Conservation (phyloP, 2,329 filamentous ascomycete species). For the Talaromyces sp. region DNA sequence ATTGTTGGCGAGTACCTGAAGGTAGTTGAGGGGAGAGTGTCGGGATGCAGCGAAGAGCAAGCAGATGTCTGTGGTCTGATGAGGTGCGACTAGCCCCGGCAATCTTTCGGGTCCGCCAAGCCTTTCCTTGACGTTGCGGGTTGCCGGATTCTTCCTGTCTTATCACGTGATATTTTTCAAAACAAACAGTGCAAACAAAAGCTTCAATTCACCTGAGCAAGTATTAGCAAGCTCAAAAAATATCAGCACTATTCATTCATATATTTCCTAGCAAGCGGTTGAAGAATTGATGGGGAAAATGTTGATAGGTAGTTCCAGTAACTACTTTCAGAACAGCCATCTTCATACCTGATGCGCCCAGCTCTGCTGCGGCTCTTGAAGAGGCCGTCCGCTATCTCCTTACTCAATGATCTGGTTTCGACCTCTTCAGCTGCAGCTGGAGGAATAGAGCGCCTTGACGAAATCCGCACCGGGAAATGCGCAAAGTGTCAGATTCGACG, state of each 20-base stretch:
- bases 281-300: constrained; percentile 16
- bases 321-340: constrained; percentile 13
- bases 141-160: constrained; percentile 18
- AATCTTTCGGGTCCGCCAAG: constrained; percentile 19
- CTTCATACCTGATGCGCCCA: constrained; percentile 38
- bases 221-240: background rate
- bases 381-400: constrained; percentile 40
- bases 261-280: background rate
- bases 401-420: constrained; percentile 34
- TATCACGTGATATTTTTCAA: constrained; percentile 4
- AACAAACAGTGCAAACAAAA: constrained; percentile 17
- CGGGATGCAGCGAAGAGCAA: background rate
- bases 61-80: constrained; percentile 14
- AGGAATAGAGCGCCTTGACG: constrained; percentile 34
- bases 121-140: background rate
- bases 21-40: constrained; percentile 23
- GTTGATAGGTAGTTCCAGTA: constrained; percentile 27
- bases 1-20: constrained; percentile 25
- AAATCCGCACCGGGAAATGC: constrained; percentile 23
- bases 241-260: background rate
- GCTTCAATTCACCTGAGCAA: background rate
- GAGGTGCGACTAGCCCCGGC: constrained; percentile 17
- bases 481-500: constrained; percentile 28
- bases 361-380: constrained; percentile 43
- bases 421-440: constrained; percentile 24